These are phyloP conservation scores for Magnusiomyces tetraspermus DNA, from an alignment of 1,139 yeast genomes.

Conservation along the genomic window DNA sequence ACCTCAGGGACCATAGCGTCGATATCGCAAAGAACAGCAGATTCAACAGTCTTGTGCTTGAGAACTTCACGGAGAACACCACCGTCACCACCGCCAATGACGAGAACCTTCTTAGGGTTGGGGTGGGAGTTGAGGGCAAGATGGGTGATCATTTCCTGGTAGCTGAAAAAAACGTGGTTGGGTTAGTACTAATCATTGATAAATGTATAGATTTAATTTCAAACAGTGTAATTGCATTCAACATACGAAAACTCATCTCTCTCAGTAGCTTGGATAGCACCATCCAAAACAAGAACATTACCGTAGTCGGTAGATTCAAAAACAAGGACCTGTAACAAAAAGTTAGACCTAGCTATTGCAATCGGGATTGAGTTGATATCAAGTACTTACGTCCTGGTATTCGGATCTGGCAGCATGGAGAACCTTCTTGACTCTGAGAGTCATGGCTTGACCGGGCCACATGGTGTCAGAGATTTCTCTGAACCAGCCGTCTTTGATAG, in stretches of 20 bases:
- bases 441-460: slow-evolving; percentile 96
- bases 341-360: too few relatives aligned
- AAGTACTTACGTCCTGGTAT: slow-evolving; percentile 56
- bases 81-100: slow-evolving; percentile 96
- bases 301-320: slow-evolving; percentile 85
- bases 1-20: slow-evolving; percentile 83
- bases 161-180: too few relatives aligned
- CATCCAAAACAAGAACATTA: slow-evolving; percentile 82
- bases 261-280: slow-evolving; percentile 87
- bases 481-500: slow-evolving; percentile 72
- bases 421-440: slow-evolving; percentile 69
- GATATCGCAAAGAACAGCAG: slow-evolving; percentile 83
- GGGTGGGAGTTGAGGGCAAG: slow-evolving; percentile 85
- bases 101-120: slow-evolving; percentile 78
- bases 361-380: too few relatives aligned
- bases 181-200: slow-evolving; percentile 1
- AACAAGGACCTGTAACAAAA: slow-evolving; percentile 43
- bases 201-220: not conserved
- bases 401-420: slow-evolving; percentile 72
- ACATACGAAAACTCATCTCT: slow-evolving; percentile 86
- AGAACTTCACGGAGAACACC: slow-evolving; percentile 90
- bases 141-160: slow-evolving; percentile 93
- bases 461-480: slow-evolving; percentile 75
- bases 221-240: too few relatives aligned
- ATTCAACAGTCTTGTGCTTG: slow-evolving; percentile 73